Conservation (phyloP, 306 rosid species). For the Lupinus albus region DNA sequence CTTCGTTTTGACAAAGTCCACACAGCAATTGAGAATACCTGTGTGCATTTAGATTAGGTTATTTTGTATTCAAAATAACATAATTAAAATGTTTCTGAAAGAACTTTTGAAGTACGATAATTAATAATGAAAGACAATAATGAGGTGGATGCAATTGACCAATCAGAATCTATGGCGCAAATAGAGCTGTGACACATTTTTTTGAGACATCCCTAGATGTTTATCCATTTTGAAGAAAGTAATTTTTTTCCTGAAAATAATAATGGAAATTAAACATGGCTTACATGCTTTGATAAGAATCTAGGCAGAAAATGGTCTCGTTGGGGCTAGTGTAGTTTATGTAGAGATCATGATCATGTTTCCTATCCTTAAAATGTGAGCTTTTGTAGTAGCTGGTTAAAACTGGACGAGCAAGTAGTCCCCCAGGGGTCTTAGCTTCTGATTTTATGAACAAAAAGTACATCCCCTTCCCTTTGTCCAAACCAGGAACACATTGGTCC, state of each 20-base stretch:
- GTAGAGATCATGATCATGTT: constrained; percentile 45
- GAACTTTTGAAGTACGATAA: too few species aligned
- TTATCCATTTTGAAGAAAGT: too few species aligned
- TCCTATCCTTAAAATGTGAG: constrained; percentile 45
- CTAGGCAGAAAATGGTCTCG: constrained; percentile 57
- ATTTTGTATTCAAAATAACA: too few species aligned
- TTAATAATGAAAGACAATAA: too few species aligned
- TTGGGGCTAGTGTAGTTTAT: constrained; percentile 60
- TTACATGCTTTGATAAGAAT: constrained; percentile 63
- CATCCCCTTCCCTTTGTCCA: constrained; percentile 67
- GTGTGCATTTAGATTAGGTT: background rate
- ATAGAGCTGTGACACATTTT: too few species aligned
- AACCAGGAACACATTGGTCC: constrained; percentile 52
- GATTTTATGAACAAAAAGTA: constrained; percentile 54
- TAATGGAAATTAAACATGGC: background rate
- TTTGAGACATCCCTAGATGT: too few species aligned
- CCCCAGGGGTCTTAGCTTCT: constrained; percentile 57
- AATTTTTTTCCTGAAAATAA: too few species aligned
- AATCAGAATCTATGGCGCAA: too few species aligned
- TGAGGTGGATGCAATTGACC: too few species aligned
- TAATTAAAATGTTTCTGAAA: too few species aligned
- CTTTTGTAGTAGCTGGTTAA: constrained; percentile 63
- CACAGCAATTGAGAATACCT: constrained; percentile 62
- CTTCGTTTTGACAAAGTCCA: constrained; percentile 52
- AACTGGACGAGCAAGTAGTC: constrained; percentile 59